phyloP scores from a whole-genome alignment of 2,329 filamentous ascomycete genomes.

The Paraconiothyrium sp. region DNA sequence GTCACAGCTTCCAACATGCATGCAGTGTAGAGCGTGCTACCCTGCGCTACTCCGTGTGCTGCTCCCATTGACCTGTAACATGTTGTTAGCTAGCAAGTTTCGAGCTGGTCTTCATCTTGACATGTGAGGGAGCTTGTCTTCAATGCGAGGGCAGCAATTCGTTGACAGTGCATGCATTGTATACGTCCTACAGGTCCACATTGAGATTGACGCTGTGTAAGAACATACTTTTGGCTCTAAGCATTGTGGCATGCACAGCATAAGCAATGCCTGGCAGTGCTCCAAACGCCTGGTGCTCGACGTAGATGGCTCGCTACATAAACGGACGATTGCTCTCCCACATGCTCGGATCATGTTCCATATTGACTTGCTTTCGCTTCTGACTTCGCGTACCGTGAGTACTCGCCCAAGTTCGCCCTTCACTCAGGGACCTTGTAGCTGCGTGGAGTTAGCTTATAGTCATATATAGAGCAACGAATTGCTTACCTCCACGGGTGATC shows the following conservation, averaged over 20 bases:
- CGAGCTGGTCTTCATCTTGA: too few relatives aligned
- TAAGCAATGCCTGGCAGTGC: not conserved
- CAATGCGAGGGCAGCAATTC: not conserved
- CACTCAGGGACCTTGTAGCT: constrained; percentile 40
- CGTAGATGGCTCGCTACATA: constrained; percentile 1
- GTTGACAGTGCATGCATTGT: not conserved
- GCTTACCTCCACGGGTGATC: constrained; percentile 84
- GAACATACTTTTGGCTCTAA: not conserved
- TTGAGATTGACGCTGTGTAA: not conserved
- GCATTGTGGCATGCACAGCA: not conserved
- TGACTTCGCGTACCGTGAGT: not conserved
- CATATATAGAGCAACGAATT: not conserved
- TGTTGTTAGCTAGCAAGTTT: too few relatives aligned
- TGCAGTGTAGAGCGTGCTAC: too few relatives aligned
- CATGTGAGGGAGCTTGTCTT: not conserved
- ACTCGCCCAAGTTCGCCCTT: not conserved
- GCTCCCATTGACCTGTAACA: too few relatives aligned
- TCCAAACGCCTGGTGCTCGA: constrained; percentile 12
- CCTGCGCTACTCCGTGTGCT: too few relatives aligned
- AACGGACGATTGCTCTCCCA: not conserved
- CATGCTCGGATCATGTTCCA: not conserved
- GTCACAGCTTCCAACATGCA: too few relatives aligned
- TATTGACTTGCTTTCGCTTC: not conserved
- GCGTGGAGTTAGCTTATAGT: constrained; percentile 30
- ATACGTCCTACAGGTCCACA: not conserved